Base-by-base conservation (phyloP, 768 basidiomycete species). In the Kwoniella europaea region DNA sequence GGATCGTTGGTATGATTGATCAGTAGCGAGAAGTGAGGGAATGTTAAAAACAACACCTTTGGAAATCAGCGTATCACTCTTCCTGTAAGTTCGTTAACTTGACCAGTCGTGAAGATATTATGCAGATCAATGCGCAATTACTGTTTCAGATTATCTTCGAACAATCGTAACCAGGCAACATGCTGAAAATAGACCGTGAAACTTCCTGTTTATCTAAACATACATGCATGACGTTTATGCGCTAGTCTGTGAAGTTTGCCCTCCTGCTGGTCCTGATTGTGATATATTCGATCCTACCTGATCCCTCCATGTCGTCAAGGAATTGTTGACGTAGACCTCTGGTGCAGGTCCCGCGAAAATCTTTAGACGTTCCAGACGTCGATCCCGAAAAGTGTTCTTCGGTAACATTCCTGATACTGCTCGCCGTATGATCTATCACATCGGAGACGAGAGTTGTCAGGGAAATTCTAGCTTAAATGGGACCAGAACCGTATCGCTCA, bases 361-460 rank as follows among this genome's bases (percentile, higher is more conserved):
- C 71, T 92, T 91, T 60, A 99, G 86, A 66, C 97, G 86, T 69
- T 92, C 93, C 60, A 99, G 84, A 44, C 97, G 88, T 57, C 92
- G 87, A 58, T 96, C 92, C 27, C 97, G 89, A 71, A 97, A 89
- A 73, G 91, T 95, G 86, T 99, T 99, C 85, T 98, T 99, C 43
- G 96, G 97, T 65, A 99, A 87, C 97, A 99, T 99, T 77, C 96
- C 93, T 12, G 96, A 92, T 4, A 99, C 97, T 3, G 97, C 97
- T 74, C 93, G 89, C 13, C 93, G 90, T 68, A 99, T 93, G 76
- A 98, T 92, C 97, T 99, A 81, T 4, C 57, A 65, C 3, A 55
- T 20, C 24, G 59, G 9, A 52, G 12, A 20, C 18, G 46, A 66
- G 7, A 24, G 29, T 43, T 54, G 29, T 13, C 9, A 44, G 43